A percentile compares a stretch with the other conserved stretches of the same genome.
phyloP scores from a whole-genome alignment of 768 basidiomycete genomes.

The Boletus rubescentipes region DNA sequence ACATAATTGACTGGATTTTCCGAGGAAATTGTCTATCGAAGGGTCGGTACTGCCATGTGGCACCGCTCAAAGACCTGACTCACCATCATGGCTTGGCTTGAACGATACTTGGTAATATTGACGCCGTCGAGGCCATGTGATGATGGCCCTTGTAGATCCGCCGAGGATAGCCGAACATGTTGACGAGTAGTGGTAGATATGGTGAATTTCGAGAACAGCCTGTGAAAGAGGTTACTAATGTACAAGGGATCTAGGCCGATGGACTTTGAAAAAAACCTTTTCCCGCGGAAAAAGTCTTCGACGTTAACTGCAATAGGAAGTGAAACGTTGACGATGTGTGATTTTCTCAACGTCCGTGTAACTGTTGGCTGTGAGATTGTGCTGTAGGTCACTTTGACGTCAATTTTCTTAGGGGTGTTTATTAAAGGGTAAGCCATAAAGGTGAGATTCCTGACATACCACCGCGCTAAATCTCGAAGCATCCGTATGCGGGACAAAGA shows the following conservation, averaged over 20 bases:
- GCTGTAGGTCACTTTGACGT: slow-evolving; percentile 64
- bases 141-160: slow-evolving; percentile 49
- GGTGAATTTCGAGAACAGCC: slow-evolving; percentile 89
- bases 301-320: slow-evolving; percentile 92
- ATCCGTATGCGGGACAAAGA: slow-evolving; percentile 67
- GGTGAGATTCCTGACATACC: slow-evolving; percentile 40
- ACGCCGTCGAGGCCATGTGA: slow-evolving; percentile 46
- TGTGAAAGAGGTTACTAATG: slow-evolving; percentile 32
- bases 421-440: neutral
- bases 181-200: slow-evolving; percentile 80
- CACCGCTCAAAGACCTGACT: slow-evolving; percentile 20
- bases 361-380: slow-evolving; percentile 54
- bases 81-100: slow-evolving; percentile 51
- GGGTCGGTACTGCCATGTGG: neutral
- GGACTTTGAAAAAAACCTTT: slow-evolving; percentile 47
- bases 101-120: slow-evolving; percentile 49
- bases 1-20: slow-evolving; percentile 74
- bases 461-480: slow-evolving; percentile 58
- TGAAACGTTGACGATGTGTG: slow-evolving; percentile 59
- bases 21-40: slow-evolving; percentile 71
- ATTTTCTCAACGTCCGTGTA: slow-evolving; percentile 51
- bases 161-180: slow-evolving; percentile 71
- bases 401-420: slow-evolving; percentile 56
- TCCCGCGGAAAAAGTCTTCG: slow-evolving; percentile 92
- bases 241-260: neutral